Percentiles rank a stretch among this genome's conserved stretches.
These are phyloP conservation scores for Paraphoma chrysanthemicola DNA, from an alignment of 2,329 filamentous ascomycete genomes.

Conservation along the genomic window DNA sequence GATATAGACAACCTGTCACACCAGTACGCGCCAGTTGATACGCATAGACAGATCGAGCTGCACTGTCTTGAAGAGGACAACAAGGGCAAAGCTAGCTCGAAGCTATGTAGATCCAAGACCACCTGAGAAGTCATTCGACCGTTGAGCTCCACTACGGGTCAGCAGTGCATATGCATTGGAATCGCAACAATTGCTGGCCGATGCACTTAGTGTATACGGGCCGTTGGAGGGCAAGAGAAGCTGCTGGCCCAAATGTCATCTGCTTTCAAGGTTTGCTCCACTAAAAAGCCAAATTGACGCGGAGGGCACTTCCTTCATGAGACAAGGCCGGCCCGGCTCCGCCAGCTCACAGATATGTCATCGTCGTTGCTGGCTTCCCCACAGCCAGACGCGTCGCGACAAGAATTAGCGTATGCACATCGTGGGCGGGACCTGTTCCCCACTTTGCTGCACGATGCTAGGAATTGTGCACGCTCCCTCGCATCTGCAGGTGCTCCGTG, in stretches of 20 bases:
- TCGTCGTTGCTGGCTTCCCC: background rate
- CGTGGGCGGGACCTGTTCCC: slow-evolving; percentile 5
- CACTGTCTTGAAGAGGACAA: background rate
- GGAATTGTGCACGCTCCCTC: background rate
- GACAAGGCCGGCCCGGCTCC: too few relatives aligned
- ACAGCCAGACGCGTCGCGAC: slow-evolving; percentile 1
- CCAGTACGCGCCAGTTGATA: background rate
- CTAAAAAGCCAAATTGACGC: too few relatives aligned
- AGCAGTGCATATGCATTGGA: background rate
- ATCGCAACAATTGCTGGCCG: background rate
- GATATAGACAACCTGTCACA: background rate
- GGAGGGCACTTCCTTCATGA: too few relatives aligned
- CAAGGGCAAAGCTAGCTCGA: background rate
- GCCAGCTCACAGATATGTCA: background rate
- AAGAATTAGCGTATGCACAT: background rate
- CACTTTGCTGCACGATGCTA: slow-evolving; percentile 13
- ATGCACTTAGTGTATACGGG: background rate
- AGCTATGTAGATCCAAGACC: background rate
- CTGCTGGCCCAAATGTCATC: background rate
- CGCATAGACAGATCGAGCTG: too few relatives aligned
- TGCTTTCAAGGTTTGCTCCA: too few relatives aligned
- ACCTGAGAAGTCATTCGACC: too few relatives aligned
- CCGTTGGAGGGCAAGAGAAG: background rate
- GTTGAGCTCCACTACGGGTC: too few relatives aligned
- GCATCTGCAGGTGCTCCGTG: slow-evolving; percentile 12